Base-by-base conservation (phyloP, 768 basidiomycete genomes). In the Podaxis sp. region DNA sequence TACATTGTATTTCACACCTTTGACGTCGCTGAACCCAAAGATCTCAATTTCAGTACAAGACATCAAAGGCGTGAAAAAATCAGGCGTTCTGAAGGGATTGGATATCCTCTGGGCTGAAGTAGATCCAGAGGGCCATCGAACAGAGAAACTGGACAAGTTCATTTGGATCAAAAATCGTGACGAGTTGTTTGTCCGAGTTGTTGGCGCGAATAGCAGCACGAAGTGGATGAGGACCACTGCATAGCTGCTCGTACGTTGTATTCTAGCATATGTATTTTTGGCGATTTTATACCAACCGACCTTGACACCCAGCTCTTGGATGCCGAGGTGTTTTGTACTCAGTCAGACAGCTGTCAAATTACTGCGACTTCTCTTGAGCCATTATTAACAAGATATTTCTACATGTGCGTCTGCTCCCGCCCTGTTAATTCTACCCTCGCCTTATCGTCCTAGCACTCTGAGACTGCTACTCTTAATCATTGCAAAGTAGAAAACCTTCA, bases 171-270 rank as follows among this genome's bases (percentile, higher is more conserved):
- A 81, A 35, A 76, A 73, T 25, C 80, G 87, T 4, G 86, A 89
- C 69, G 87, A 89, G 50, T 68, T 89, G 16, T 89, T 90, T 69
- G 84, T 84, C 47, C 72, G 86, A 61, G 77, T 90, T 11, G 76
- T 88, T 16, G 83, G 83, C 14, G 48, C 37, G 4, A 50, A 51
- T 16, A 27, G 11, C 16, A 14, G 36, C 5, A 51, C 25, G 25
- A 40, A 28, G 37, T 59, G 50, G 57, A 28, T 10, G 21, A 59
- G 48, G 14, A 36, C 47, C 18, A 14, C 18, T 23, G 4, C 42
- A 18, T 9, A 32, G 9, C 32, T 32, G 32, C 32, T 32, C 32
- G 32, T 32, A 32, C 1, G 32, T 32, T 9, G 7, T 9, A 32
- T 32, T 7, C 32, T 32, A 32, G 32, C 32, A 32, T 32, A 32